Evolutionary conservation across 139 green algal species (phyloP), one percentile per base, ranked within the genome.

Genomic region (Eudorina sp.): DNA sequence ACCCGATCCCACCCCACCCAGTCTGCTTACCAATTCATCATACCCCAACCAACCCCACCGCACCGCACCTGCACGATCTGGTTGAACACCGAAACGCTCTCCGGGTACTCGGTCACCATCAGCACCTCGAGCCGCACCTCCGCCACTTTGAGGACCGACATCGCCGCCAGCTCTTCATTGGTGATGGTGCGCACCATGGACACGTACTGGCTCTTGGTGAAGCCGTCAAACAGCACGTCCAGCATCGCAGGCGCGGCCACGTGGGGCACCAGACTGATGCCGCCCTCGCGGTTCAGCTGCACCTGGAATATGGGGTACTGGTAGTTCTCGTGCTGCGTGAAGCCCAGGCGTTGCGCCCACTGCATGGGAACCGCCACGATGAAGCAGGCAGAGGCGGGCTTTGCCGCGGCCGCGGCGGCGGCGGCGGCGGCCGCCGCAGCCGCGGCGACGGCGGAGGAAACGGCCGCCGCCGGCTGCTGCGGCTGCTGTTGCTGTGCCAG

Each of bases 301-400:
- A 83, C 75, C 79, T 85, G 79, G 66, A 87, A 87, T 45, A 87
- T 78, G 45, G 81, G 81, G 64, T 87, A 87, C 81, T 87, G 81
- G 62, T 79, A 87, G 34, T 73, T 60, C 0, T 76, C 46, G 38
- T 78, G 62, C 5, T 62, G 41, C 41, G 41, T 58, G 81, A 38
- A 55, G 45, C 81, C 81, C 41, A 87, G 45, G 23, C 31, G 31
- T 8, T 68, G 36, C 2, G 81, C 81, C 81, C 81, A 87, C 19
- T 79, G 64, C 81, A 79, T 68, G 31, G 81, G 81, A 16, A 87
- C 81, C 19, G 64, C 46, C 21, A 87, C 34, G 45, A 87, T 87
- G 81, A 87, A 87, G 62, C 77, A 55, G 21, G 77, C 53, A 27
- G 55, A 62, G 36, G 53, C 7, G 36, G 77, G 36, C 36, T 23